phyloP scores from a whole-genome alignment of 2,329 filamentous ascomycete species.

The Beauveria varroae region DNA sequence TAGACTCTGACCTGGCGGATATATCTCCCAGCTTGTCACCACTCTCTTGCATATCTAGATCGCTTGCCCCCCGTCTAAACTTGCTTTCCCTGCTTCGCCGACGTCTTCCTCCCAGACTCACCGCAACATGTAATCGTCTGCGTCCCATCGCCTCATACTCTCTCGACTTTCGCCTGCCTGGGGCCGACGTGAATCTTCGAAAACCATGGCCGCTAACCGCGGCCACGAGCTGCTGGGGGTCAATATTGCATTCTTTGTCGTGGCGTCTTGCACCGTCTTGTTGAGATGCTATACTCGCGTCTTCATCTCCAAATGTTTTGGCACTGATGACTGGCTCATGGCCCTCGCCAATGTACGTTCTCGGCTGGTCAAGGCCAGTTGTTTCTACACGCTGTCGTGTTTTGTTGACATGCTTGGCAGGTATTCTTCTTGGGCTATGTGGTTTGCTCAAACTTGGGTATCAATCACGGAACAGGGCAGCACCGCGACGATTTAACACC shows the following conservation, averaged over 20 bases:
- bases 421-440: constrained; percentile 21
- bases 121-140: neutral
- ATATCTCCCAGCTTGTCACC: no score
- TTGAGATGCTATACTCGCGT: constrained; percentile 27
- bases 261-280: constrained; percentile 20
- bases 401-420: constrained; percentile 9
- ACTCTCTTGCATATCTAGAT: no score
- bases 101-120: neutral
- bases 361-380: neutral
- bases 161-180: neutral
- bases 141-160: neutral
- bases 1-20: no score
- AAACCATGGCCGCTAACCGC: constrained; percentile 18
- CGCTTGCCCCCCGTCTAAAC: no score
- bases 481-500: constrained; percentile 22
- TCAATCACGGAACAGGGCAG: constrained; percentile 28
- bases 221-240: constrained; percentile 25
- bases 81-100: neutral
- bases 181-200: neutral
- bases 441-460: constrained; percentile 22
- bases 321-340: constrained; percentile 31
- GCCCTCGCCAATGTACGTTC: constrained; percentile 20
- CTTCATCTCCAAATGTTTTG: constrained; percentile 26
- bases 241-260: constrained; percentile 21
- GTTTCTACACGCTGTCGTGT: neutral